A percentile compares a stretch with the other conserved stretches of the same genome.
phyloP scores from a whole-genome alignment of 2,329 filamentous ascomycete species.

The Nemania serpens region DNA sequence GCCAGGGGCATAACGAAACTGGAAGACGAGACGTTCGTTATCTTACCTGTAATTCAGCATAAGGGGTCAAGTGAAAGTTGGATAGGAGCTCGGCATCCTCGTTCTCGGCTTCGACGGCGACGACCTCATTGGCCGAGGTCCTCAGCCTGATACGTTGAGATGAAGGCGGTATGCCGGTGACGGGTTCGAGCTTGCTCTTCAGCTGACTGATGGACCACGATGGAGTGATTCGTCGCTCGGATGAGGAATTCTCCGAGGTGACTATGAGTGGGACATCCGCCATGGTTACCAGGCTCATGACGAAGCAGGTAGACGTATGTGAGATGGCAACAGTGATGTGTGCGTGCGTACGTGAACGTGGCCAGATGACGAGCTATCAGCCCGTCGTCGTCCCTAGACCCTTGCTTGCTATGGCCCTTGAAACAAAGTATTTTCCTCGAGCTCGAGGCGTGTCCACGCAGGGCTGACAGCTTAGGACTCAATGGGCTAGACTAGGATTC shows the following conservation, averaged over 20 bases:
- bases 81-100: constrained; percentile 72
- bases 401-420: constrained; percentile 17
- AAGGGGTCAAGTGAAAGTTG: constrained; percentile 69
- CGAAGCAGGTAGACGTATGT: constrained; percentile 13
- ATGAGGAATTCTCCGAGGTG: constrained; percentile 75
- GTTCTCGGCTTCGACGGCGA: constrained; percentile 70
- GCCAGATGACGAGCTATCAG: constrained; percentile 8
- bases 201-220: constrained; percentile 87
- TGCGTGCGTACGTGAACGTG: constrained; percentile 17
- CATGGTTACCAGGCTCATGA: constrained; percentile 48
- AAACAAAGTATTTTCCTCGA: constrained; percentile 12
- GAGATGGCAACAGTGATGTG: constrained; percentile 19
- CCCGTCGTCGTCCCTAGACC: constrained; percentile 5
- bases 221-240: constrained; percentile 89
- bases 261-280: constrained; percentile 78
- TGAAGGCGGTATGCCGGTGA: constrained; percentile 86
- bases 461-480: constrained; percentile 23
- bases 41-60: constrained; percentile 80
- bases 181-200: constrained; percentile 85
- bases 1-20: neutral
- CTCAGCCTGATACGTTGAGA: constrained; percentile 78
- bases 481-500: constrained; percentile 5
- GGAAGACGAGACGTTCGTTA: constrained; percentile 35
- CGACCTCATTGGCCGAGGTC: constrained; percentile 61
- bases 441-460: constrained; percentile 24